Evolutionary conservation across 192 early-diverging fungal species (phyloP).

Genomic region (Coemansia reversa): DNA sequence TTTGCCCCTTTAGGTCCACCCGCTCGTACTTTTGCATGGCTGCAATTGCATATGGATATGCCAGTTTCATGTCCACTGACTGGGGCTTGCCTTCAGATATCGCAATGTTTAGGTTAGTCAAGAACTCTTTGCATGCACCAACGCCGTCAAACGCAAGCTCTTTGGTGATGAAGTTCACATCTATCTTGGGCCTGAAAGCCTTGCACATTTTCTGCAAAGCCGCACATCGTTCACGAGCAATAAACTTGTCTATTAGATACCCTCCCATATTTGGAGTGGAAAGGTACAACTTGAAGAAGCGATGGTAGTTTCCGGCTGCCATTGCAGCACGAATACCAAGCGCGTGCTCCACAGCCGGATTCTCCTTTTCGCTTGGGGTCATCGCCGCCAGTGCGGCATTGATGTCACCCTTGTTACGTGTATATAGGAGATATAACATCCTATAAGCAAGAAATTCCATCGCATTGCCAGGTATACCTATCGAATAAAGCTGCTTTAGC

Average conservation of each 20-base stretch:
- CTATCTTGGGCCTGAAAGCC: conserved; percentile 59
- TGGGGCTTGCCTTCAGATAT: conserved; percentile 29
- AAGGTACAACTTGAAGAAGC: conserved; percentile 78
- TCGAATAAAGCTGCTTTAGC: conserved; percentile 81
- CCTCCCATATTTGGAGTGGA: conserved; percentile 80
- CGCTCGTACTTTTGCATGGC: conserved; percentile 63
- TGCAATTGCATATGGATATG: conserved; percentile 52
- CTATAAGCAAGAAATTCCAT: conserved; percentile 95
- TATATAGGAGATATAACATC: conserved; percentile 87
- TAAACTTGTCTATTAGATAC: conserved; percentile 92
- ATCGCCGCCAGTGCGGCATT: conserved; percentile 74
- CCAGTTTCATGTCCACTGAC: conserved; percentile 61
- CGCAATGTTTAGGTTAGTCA: conserved; percentile 46
- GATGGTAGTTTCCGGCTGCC: conserved; percentile 81
- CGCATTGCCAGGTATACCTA: conserved; percentile 67
- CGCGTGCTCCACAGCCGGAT: conserved; percentile 74
- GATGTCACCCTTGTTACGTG: conserved; percentile 84
- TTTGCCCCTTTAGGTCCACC: conserved; percentile 80
- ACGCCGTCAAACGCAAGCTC: conserved; percentile 67
- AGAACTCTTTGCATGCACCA: conserved; percentile 55
- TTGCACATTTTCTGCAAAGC: conserved; percentile 75
- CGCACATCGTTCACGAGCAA: conserved; percentile 79
- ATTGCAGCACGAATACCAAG: conserved; percentile 79
- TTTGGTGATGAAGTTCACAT: conserved; percentile 54
- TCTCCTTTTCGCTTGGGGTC: conserved; percentile 63